These are phyloP conservation scores for Triticum urartu DNA, from an alignment of 176 grass and related monocot genomes.

Conservation along the genomic window DNA sequence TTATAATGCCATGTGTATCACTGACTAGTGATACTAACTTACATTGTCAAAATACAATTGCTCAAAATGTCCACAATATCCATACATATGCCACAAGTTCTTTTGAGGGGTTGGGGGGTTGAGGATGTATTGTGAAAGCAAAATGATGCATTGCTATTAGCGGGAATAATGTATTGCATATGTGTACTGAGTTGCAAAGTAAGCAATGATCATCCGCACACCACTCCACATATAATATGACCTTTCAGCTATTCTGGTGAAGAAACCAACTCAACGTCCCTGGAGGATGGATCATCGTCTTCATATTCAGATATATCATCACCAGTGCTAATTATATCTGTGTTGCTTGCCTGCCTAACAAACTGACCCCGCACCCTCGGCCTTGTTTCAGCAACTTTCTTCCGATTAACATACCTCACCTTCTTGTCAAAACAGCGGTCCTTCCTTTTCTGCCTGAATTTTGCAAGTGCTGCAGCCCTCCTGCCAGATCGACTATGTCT, in stretches of 20 bases:
- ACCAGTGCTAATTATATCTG: conserved; percentile 59
- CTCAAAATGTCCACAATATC: conserved; percentile 20
- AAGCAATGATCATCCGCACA: conserved; percentile 31
- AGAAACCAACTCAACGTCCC: conserved; percentile 59
- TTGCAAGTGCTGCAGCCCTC: conserved; percentile 81
- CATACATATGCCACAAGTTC: conserved; percentile 14
- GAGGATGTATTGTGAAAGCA: conserved; percentile 7
- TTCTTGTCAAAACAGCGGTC: conserved; percentile 96
- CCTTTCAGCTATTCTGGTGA: conserved; percentile 56
- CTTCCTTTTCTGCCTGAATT: conserved; percentile 92
- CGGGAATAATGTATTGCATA: conserved; percentile 7
- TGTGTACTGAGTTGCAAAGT: conserved; percentile 25
- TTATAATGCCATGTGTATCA: neutral
- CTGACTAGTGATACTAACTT: conserved; percentile 15
- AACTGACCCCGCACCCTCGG: conserved; percentile 90
- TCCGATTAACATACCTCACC: conserved; percentile 85
- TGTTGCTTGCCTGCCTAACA: conserved; percentile 62
- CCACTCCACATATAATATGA: conserved; percentile 32
- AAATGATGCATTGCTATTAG: conserved; percentile 4
- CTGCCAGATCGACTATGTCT: conserved; percentile 51
- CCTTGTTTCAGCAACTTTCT: conserved; percentile 84
- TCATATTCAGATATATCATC: conserved; percentile 82
- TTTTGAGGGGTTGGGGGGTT: neutral
- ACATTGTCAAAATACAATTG: conserved; percentile 27
- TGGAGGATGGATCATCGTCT: conserved; percentile 61